phyloP scores from a whole-genome alignment of 1,284 basidiomycete species.

The Puccinia horiana region DNA sequence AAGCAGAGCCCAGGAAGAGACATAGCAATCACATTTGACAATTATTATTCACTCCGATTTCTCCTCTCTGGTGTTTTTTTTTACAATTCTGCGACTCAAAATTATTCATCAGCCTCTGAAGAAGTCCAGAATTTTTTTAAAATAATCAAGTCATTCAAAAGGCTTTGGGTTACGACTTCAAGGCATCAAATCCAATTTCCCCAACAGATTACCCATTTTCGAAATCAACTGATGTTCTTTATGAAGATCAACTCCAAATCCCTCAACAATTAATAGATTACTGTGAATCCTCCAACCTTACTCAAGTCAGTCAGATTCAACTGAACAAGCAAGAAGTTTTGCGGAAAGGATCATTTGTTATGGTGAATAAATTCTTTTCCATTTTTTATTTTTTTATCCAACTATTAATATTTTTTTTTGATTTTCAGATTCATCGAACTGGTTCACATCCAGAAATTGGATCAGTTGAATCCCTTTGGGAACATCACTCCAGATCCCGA shows the following conservation, averaged over 20 bases:
- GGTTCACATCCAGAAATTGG: neutral
- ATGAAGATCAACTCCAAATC: neutral
- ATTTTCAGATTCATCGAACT: neutral
- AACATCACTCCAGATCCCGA: neutral
- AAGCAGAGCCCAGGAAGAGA: neutral
- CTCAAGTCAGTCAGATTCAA: neutral
- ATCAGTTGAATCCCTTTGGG: neutral
- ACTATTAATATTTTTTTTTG: too few species aligned
- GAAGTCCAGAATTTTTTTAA: neutral
- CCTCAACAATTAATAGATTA: neutral
- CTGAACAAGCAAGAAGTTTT: neutral
- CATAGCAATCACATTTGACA: neutral
- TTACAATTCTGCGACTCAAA: neutral
- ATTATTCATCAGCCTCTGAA: neutral
- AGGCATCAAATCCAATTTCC: neutral
- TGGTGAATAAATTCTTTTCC: too few species aligned
- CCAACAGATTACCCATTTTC: too few species aligned
- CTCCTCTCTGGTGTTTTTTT: neutral
- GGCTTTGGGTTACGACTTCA: neutral
- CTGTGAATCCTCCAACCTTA: neutral
- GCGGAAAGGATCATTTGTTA: too few species aligned
- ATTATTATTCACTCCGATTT: neutral
- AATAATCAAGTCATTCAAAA: neutral
- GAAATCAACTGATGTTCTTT: neutral
- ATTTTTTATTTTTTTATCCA: too few species aligned